These are phyloP conservation scores for Phaeosphaeriaceae sp. DNA, from an alignment of 2,329 filamentous ascomycete genomes.

Conservation along the genomic window DNA sequence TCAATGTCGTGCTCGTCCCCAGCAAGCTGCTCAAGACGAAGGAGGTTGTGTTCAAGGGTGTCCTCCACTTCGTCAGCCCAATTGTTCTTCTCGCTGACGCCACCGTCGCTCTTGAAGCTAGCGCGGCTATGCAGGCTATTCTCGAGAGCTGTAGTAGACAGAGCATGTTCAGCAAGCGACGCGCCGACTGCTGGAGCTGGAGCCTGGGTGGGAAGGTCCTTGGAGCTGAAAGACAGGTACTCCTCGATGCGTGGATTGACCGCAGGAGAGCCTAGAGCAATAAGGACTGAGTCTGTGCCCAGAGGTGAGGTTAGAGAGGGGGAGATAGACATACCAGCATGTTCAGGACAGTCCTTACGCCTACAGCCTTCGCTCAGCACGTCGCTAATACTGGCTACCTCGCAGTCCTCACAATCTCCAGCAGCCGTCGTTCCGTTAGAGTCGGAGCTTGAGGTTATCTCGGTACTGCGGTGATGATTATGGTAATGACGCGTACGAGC, in stretches of 20 bases:
- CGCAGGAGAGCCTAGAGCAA: slow-evolving; percentile 34
- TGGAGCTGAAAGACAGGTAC: slow-evolving; percentile 36
- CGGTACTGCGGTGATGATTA: slow-evolving; percentile 13
- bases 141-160: slow-evolving; percentile 10
- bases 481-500: slow-evolving; percentile 15
- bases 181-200: slow-evolving; percentile 22
- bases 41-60: slow-evolving; percentile 25
- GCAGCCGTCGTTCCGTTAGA: slow-evolving; percentile 25
- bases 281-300: slow-evolving; percentile 26
- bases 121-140: slow-evolving; percentile 11
- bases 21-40: slow-evolving; percentile 43
- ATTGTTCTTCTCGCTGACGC: slow-evolving; percentile 41
- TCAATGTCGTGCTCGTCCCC: slow-evolving; percentile 31
- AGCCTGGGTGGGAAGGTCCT: slow-evolving; percentile 30
- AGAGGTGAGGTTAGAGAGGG: slow-evolving; percentile 6
- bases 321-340: slow-evolving; percentile 17
- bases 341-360: slow-evolving; percentile 9
- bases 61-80: slow-evolving; percentile 44
- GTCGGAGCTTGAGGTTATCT: slow-evolving; percentile 24
- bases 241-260: slow-evolving; percentile 38
- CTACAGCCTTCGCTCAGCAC: slow-evolving; percentile 22
- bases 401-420: slow-evolving; percentile 23
- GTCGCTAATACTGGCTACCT: slow-evolving; percentile 23
- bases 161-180: slow-evolving; percentile 18
- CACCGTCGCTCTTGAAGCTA: slow-evolving; percentile 28